A percentile compares a stretch with the other conserved stretches of the same genome.
Evolutionary conservation across 2,329 filamentous ascomycete genomes (phyloP).

Genomic region (Diaporthe helianthi): DNA sequence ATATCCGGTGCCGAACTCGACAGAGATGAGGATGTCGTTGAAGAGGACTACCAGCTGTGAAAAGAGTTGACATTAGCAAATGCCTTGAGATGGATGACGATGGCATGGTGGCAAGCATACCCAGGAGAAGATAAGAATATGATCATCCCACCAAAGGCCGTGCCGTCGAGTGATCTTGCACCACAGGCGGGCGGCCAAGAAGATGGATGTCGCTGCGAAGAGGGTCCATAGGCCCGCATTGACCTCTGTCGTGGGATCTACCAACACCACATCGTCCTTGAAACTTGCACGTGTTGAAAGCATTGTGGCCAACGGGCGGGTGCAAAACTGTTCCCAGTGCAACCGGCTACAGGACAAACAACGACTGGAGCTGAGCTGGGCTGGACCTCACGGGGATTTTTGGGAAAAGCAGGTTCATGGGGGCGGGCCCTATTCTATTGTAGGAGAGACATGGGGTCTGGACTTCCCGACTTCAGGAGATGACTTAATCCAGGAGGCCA

Average conservation of each 20-base stretch:
- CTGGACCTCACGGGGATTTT: not conserved
- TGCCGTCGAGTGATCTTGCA: conserved; percentile 28
- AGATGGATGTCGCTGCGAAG: conserved; percentile 10
- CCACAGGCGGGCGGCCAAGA: conserved; percentile 25
- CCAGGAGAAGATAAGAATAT: conserved; percentile 28
- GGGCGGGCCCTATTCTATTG: conserved; percentile 21
- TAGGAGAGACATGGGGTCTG: conserved; percentile 15
- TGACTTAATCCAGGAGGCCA: conserved; percentile 23
- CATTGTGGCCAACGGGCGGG: conserved; percentile 5
- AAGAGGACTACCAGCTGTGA: conserved; percentile 12
- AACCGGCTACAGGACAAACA: conserved; percentile 9
- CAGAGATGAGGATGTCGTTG: conserved; percentile 17
- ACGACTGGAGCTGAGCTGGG: not conserved
- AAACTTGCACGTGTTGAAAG: conserved; percentile 5
- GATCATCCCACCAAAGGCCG: conserved; percentile 30
- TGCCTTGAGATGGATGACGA: not conserved
- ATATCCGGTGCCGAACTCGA: conserved; percentile 25
- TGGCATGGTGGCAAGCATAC: conserved; percentile 4
- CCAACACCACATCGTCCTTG: conserved; percentile 4
- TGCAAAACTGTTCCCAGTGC: not conserved
- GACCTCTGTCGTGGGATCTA: conserved; percentile 21
- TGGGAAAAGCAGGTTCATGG: not conserved
- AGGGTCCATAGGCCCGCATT: conserved; percentile 24
- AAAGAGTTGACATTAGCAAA: not conserved
- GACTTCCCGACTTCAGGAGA: too few relatives aligned